Percentiles rank a stretch among this genome's conserved stretches.
These are phyloP conservation scores for Madurella fahalii DNA, from an alignment of 2,329 filamentous ascomycete genomes.

Conservation along the genomic window DNA sequence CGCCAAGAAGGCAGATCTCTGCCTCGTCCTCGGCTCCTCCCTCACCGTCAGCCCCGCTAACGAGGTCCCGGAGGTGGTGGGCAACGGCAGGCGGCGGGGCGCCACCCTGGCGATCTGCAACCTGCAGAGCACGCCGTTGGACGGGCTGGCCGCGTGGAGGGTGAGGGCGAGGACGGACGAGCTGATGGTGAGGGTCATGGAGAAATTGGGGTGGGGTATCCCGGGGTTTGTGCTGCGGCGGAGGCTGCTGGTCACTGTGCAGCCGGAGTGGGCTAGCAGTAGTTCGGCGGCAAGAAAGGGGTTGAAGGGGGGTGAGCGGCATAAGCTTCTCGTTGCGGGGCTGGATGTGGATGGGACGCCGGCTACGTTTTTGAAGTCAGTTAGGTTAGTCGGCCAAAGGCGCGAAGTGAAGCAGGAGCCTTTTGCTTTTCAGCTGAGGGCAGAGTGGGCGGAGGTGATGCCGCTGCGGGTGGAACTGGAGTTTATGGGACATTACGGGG, in stretches of 20 bases:
- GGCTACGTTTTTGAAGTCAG: constrained; percentile 37
- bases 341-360: constrained; percentile 41
- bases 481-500: constrained; percentile 46
- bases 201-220: constrained; percentile 34
- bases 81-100: constrained; percentile 22
- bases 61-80: constrained; percentile 37
- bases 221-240: constrained; percentile 37
- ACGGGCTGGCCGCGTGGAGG: constrained; percentile 32
- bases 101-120: constrained; percentile 43
- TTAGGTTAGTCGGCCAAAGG: constrained; percentile 37
- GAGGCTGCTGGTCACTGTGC: constrained; percentile 30
- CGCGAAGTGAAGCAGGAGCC: constrained; percentile 35
- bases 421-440: constrained; percentile 35
- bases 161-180: constrained; percentile 36
- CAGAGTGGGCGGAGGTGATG: constrained; percentile 25
- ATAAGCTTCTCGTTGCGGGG: constrained; percentile 32
- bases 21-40: constrained; percentile 44
- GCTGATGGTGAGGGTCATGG: constrained; percentile 40
- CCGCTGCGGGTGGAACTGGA: constrained; percentile 34
- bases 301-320: constrained; percentile 14
- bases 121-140: constrained; percentile 41
- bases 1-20: constrained; percentile 41
- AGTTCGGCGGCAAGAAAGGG: constrained; percentile 7
- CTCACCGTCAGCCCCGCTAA: constrained; percentile 41
- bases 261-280: constrained; percentile 1